Evolutionary conservation across 345 rosid genomes (phyloP), one percentile per base, ranked within the genome.

Genomic region (Lepidium sativum): DNA sequence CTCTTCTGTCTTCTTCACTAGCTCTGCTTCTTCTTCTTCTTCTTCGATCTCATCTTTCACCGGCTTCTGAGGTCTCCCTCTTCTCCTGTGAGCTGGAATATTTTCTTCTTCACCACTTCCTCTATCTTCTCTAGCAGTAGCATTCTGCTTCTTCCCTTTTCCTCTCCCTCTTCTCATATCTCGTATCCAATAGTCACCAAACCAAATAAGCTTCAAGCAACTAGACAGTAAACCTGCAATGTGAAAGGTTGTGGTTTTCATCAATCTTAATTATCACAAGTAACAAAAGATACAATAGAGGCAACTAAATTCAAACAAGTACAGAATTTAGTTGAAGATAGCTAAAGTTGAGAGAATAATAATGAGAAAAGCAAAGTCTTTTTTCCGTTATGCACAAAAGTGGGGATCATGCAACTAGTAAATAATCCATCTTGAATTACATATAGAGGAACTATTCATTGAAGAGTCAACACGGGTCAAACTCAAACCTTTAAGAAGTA

Each of bases 21-120:
- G 6, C 60, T 54, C 68, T 16, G 62, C 70, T 35, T 43, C 67
- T 56, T 45, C 63, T 15, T 74, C 74, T 25, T 37, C 65, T 64
- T 73, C 75, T 29, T 70, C 79, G 33, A 54, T 65, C 32, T 62
- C 78, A 55, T 78, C 78, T 72, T 82, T 77, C 78, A 73, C 39
- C 0, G 81, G 79, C 77, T 83, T 86, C 40, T 80, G 86, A 11
- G 87, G 85, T 74, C 89, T 86, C 63, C 94, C 96, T 71, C 86
- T 82, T 80, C 78, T 83, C 75, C 57, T 77, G 47, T 53, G 66
- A 39, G 78, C 72, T 2, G 86, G 86, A 59, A 79, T 38, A 38
- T 86, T 83, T 52, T 84, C 94, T 56, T 84, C 94, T 40, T 88
- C 88, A 2, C 79, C 87, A 17, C 85, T 84, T 65, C 80, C 84